phyloP scores from a whole-genome alignment of 805 yeast genomes.

The Hyphopichia homilentoma region DNA sequence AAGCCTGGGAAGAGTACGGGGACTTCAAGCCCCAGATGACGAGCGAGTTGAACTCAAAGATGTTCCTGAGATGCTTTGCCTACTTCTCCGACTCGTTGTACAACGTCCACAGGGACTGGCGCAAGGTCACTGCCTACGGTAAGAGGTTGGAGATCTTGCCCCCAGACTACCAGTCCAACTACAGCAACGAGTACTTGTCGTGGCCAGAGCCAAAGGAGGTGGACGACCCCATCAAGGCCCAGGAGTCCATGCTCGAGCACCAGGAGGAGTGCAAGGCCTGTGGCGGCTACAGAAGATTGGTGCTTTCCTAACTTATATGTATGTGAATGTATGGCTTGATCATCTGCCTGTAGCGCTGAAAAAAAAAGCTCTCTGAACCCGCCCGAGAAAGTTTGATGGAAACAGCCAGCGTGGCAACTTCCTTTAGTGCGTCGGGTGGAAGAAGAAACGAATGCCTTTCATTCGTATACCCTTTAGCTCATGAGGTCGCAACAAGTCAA shows the following conservation, averaged over 20 bases:
- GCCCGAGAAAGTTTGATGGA: no score
- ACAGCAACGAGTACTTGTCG: slow-evolving; percentile 46
- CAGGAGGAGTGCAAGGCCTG: slow-evolving; percentile 44
- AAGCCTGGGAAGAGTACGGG: slow-evolving; percentile 44
- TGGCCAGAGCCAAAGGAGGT: slow-evolving; percentile 50
- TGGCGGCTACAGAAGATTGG: slow-evolving; percentile 49
- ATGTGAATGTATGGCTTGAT: no score
- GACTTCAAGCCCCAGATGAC: slow-evolving; percentile 48
- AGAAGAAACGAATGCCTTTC: no score
- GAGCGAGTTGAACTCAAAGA: slow-evolving; percentile 37
- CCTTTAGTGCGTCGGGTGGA: no score
- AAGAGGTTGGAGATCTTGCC: slow-evolving; percentile 52
- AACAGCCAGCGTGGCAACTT: no score
- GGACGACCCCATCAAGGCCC: slow-evolving; percentile 45
- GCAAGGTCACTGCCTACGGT: slow-evolving; percentile 52
- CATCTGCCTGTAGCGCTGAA: no score
- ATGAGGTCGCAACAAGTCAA: no score
- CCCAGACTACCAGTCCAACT: slow-evolving; percentile 45
- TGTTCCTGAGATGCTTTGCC: slow-evolving; percentile 52
- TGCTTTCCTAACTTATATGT: slow-evolving; percentile 13
- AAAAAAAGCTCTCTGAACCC: no score
- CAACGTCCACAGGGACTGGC: slow-evolving; percentile 57
- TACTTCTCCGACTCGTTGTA: slow-evolving; percentile 49
- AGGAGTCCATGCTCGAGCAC: slow-evolving; percentile 42
- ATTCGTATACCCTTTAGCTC: no score